Conservation (phyloP, 2,329 filamentous ascomycete species). For the Hypoxylon sp. region DNA sequence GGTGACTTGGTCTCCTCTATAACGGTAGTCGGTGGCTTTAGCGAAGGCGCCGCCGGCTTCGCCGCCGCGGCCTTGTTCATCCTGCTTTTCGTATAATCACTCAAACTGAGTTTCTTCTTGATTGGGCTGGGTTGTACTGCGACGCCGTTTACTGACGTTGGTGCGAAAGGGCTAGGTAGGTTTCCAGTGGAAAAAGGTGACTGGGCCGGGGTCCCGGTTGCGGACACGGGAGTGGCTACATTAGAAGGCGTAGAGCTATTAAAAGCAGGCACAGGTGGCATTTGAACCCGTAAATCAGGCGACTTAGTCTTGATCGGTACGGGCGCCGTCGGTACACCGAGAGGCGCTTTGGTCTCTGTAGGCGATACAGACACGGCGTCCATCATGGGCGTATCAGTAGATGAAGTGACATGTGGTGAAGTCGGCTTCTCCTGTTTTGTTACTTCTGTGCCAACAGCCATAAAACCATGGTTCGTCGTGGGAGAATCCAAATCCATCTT, state of each 20-base stretch:
- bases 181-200: slow-evolving; percentile 65
- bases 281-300: slow-evolving; percentile 63
- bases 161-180: slow-evolving; percentile 61
- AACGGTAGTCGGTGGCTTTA: slow-evolving; percentile 58
- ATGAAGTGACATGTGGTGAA: slow-evolving; percentile 34
- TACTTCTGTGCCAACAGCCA: slow-evolving; percentile 35
- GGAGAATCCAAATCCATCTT: slow-evolving; percentile 61
- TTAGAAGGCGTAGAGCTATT: slow-evolving; percentile 57
- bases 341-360: slow-evolving; percentile 38
- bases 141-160: slow-evolving; percentile 60
- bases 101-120: slow-evolving; percentile 77
- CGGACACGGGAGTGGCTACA: slow-evolving; percentile 64
- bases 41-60: slow-evolving; percentile 56
- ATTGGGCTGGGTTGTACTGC: slow-evolving; percentile 69
- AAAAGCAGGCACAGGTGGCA: slow-evolving; percentile 70
- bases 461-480: slow-evolving; percentile 48
- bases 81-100: slow-evolving; percentile 74
- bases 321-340: slow-evolving; percentile 9
- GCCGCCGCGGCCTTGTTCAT: slow-evolving; percentile 68
- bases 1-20: slow-evolving; percentile 60
- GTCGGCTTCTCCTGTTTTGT: slow-evolving; percentile 31
- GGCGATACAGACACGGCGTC: slow-evolving; percentile 55
- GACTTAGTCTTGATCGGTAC: slow-evolving; percentile 44
- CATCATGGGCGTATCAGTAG: slow-evolving; percentile 51
- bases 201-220: slow-evolving; percentile 60